These are phyloP conservation scores for Globisporangium barbulae DNA, from an alignment of 352 stramenopile species.

Conservation along the genomic window DNA sequence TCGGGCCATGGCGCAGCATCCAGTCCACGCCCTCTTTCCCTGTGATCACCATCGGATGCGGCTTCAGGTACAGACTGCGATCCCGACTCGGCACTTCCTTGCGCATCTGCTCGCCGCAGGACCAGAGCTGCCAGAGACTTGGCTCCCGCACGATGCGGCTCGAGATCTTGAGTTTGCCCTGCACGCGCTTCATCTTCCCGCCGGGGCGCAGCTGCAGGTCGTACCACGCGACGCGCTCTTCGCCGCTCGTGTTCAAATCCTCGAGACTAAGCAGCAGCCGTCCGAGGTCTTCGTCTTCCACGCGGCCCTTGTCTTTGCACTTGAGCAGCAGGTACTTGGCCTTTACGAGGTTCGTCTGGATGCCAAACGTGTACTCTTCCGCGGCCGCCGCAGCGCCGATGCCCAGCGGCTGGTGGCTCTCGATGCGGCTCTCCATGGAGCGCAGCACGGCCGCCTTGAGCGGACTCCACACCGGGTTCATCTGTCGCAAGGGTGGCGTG, in stretches of 20 bases:
- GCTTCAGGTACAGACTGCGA: constrained; percentile 83
- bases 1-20: constrained; percentile 84
- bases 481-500: constrained; percentile 57
- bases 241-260: constrained; percentile 78
- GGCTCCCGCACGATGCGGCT: constrained; percentile 84
- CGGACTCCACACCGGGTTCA: constrained; percentile 77
- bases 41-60: constrained; percentile 71
- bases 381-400: constrained; percentile 77
- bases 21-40: constrained; percentile 80
- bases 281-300: constrained; percentile 79
- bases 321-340: constrained; percentile 86
- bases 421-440: constrained; percentile 70
- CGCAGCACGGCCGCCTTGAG: constrained; percentile 78
- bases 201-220: constrained; percentile 76
- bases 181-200: constrained; percentile 84
- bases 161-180: constrained; percentile 80
- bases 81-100: constrained; percentile 65
- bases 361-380: constrained; percentile 88
- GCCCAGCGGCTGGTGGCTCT: constrained; percentile 82
- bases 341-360: constrained; percentile 63
- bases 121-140: constrained; percentile 82
- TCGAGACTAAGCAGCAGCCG: constrained; percentile 77
- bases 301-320: constrained; percentile 86
- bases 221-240: constrained; percentile 84
- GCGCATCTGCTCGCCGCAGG: constrained; percentile 80